Percentiles rank a stretch among this genome's conserved stretches.
Conservation (phyloP, 179 eudicot genomes). For the Actinidia chinensis region DNA sequence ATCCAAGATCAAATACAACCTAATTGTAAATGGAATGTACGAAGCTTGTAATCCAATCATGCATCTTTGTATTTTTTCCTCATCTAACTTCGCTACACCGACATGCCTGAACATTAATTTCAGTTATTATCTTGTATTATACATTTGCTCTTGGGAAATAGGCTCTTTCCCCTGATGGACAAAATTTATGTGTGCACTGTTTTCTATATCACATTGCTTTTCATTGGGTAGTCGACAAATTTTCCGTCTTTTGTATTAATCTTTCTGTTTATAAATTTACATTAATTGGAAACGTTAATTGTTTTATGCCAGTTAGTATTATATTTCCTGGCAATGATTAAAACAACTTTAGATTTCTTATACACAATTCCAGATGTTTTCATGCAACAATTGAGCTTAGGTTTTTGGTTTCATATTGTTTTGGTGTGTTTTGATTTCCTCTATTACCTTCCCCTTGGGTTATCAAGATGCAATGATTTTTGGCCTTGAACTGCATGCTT, state of each 20-base stretch:
- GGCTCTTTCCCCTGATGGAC: too few species aligned
- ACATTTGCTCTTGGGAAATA: constrained; percentile 3
- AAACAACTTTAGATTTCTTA: background rate
- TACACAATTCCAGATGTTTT: background rate
- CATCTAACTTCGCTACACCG: background rate
- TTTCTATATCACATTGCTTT: constrained; percentile 5
- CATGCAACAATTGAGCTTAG: background rate
- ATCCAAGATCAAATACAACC: too few species aligned
- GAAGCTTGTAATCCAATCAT: constrained; percentile 10
- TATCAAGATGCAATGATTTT: background rate
- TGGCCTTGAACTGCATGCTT: background rate
- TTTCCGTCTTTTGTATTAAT: background rate
- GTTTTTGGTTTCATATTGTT: background rate
- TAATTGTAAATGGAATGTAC: constrained; percentile 4
- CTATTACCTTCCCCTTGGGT: background rate
- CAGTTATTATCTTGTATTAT: background rate
- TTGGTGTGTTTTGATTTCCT: background rate
- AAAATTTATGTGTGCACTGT: background rate
- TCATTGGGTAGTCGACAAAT: too few species aligned
- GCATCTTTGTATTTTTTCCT: background rate
- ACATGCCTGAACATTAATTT: background rate
- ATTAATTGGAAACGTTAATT: background rate
- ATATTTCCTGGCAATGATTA: background rate
- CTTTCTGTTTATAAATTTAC: background rate
- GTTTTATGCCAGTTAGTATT: background rate